phyloP scores from a whole-genome alignment of 2,329 filamentous ascomycete species.

The Ophiosphaerella korrae region DNA sequence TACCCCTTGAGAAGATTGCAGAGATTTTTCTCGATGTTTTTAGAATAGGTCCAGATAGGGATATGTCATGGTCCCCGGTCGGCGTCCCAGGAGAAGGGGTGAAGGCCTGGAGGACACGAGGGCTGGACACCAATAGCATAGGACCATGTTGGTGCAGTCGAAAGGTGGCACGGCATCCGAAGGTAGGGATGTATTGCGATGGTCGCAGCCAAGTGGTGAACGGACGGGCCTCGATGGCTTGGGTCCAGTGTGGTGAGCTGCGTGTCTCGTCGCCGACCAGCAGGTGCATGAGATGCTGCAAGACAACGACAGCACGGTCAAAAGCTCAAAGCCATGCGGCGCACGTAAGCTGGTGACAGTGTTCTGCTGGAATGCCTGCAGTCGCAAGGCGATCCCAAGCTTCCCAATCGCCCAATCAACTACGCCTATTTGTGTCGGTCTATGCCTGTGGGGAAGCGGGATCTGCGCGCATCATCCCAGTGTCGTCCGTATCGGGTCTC shows the following conservation, averaged over 20 bases:
- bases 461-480: background rate
- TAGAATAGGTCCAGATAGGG: no score
- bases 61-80: no score
- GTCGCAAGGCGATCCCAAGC: background rate
- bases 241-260: constrained; percentile 2
- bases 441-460: constrained; percentile 3
- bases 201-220: constrained; percentile 7
- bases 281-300: background rate
- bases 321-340: no score
- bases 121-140: background rate
- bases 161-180: constrained; percentile 12
- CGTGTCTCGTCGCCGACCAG: background rate
- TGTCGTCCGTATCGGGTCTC: constrained; percentile 1
- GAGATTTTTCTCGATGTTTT: no score
- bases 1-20: background rate
- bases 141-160: background rate
- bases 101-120: no score
- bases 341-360: background rate
- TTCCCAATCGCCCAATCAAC: background rate
- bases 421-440: background rate
- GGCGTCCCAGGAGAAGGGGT: no score
- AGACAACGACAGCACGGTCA: no score
- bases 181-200: constrained; percentile 1
- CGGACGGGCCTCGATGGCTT: background rate
- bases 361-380: background rate